Base-by-base conservation (phyloP, 1,139 yeast genomes). In the Spencermartinsiella ligniputridi region DNA sequence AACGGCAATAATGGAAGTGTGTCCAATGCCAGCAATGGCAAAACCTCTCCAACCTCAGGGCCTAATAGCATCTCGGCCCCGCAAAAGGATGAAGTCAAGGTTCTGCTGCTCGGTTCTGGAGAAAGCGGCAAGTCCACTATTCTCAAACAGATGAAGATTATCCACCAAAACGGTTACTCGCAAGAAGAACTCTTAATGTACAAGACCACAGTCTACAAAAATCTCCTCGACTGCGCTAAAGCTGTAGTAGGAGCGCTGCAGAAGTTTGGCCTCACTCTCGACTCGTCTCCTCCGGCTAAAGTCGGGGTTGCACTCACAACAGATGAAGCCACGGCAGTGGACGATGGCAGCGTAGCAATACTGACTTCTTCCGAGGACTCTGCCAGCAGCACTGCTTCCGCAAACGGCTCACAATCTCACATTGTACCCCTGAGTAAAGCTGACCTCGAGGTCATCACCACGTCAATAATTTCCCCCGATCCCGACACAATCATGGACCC, bases 81-180 rank as follows among this genome's bases (percentile, higher is more conserved):
- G 25, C 40, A 18, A 13, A 18, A 51, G 27, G 73, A 27, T n/a
- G 40, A 68, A 49, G 79, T 81, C 45, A 83, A 83, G 61, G 75
- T 83, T 41, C 69, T 83, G 35, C 69, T 83, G 41, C 70, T 83
- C 45, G 90, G 89, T 3, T 79, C 87, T 0, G 90, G 90, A 3
- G 90, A 83, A 58, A 76, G 83, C 51, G 90, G 90, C 6, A 83
- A 83, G 59, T 79, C 87, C 11, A 83, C 90, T 19, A 79, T 83
- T 47, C 76, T 83, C 37, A 83, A 82, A 59, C 90, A 83, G 63
- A 83, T 83, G 79, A 83, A 83, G 58, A 83, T 83, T 46, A 71
- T 83, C 48, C 88, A 83, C 58, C 84, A 81, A 58, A 73, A 78
- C 55, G 89, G 89, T 3, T 83, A 79, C 59, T 64, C 81, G 3